Percentiles rank a stretch among this genome's conserved stretches.
Evolutionary conservation across 345 rosid genomes (phyloP).

Genomic region (Linum lewisii): DNA sequence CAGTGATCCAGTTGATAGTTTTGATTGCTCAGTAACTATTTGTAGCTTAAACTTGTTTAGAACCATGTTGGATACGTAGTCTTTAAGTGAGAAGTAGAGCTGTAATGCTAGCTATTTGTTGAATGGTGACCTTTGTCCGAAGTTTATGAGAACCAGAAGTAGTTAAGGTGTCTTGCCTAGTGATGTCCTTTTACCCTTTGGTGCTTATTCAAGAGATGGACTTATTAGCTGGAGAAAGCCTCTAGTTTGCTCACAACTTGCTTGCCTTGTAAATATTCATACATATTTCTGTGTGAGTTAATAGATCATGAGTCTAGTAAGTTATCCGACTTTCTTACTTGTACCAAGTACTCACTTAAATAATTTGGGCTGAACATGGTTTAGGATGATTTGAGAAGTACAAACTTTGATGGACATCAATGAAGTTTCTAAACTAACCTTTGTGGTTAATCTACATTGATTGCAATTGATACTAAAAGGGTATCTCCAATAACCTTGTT

Average conservation of each 20-base stretch:
- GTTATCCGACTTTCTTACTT: no score
- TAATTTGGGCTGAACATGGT: no score
- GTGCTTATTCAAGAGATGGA: background rate
- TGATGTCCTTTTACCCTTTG: background rate
- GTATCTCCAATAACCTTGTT: constrained; percentile 6
- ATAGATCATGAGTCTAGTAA: no score
- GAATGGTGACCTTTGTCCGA: no score
- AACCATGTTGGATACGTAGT: background rate
- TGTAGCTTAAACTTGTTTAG: background rate
- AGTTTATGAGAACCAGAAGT: no score
- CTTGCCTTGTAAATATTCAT: no score
- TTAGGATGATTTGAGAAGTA: no score
- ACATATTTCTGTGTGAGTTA: no score
- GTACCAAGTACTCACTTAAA: no score
- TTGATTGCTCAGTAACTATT: background rate
- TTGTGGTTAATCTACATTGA: background rate
- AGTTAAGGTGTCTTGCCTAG: background rate
- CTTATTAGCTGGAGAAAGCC: background rate
- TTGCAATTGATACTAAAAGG: background rate
- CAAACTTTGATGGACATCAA: background rate
- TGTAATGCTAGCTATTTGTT: background rate
- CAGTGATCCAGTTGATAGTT: background rate
- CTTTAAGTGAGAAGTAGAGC: background rate
- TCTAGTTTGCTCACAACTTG: no score
- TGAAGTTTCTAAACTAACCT: background rate